Evolutionary conservation across 164 flowering plant species (phyloP).

Genomic region (Chimonanthus praecox): DNA sequence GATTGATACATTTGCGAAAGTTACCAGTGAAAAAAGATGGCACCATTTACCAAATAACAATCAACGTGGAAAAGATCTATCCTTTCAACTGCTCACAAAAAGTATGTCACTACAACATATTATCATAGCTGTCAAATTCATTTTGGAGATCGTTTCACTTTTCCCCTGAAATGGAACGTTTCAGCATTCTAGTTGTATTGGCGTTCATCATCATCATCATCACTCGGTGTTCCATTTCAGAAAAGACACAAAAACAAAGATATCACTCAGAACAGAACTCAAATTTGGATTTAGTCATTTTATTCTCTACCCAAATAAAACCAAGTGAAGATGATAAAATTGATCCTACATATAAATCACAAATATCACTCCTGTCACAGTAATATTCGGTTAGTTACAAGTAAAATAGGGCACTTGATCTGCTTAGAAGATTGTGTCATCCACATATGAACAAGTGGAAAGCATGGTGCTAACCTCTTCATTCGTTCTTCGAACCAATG

Average conservation of each 20-base stretch:
- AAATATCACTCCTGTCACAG: not conserved
- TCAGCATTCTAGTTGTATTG: too few species aligned
- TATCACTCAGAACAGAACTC: not conserved
- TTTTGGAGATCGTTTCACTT: too few species aligned
- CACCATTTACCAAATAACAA: not conserved
- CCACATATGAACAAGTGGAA: not conserved
- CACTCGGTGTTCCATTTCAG: too few species aligned
- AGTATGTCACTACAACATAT: not conserved
- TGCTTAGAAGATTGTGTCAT: not conserved
- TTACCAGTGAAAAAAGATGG: not conserved
- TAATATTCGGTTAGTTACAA: not conserved
- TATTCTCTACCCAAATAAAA: not conserved
- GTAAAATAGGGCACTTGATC: not conserved
- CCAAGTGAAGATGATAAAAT: not conserved
- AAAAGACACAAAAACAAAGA: not conserved
- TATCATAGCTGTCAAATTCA: too few species aligned
- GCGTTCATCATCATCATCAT: too few species aligned
- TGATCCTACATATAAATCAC: not conserved
- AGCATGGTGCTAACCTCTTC: constrained; percentile 51
- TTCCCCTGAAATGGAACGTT: too few species aligned
- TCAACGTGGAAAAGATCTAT: not conserved
- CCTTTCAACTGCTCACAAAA: not conserved
- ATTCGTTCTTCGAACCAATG: constrained; percentile 62
- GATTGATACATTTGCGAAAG: not conserved
- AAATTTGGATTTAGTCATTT: not conserved